These are phyloP conservation scores for Astragalus membranaceus DNA, from an alignment of 306 rosid genomes.

Conservation along the genomic window DNA sequence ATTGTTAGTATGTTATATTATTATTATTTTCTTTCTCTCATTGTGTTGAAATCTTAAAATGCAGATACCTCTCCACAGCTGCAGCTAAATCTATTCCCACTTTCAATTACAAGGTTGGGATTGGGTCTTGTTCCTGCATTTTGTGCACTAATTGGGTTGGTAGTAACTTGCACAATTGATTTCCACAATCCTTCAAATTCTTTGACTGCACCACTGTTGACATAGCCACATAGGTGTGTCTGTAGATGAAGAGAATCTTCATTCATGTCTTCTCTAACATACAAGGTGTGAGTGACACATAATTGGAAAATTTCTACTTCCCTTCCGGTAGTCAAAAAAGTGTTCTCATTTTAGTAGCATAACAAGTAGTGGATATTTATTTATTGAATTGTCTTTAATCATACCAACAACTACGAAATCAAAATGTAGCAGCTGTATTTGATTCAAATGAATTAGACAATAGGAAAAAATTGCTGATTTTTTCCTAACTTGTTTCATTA, in stretches of 20 bases:
- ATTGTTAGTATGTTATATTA: background rate
- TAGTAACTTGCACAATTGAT: slow-evolving; percentile 65
- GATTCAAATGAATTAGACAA: background rate
- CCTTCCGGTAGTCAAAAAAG: too few relatives aligned
- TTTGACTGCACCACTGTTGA: slow-evolving; percentile 55
- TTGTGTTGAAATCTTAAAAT: slow-evolving; percentile 8
- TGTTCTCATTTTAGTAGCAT: too few relatives aligned
- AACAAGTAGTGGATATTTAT: background rate
- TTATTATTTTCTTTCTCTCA: background rate
- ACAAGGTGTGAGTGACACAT: too few relatives aligned
- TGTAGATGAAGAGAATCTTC: background rate
- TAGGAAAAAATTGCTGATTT: too few relatives aligned
- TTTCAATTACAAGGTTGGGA: slow-evolving; percentile 72
- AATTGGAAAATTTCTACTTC: too few relatives aligned
- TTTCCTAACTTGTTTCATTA: too few relatives aligned
- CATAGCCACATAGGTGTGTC: slow-evolving; percentile 21
- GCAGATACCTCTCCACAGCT: slow-evolving; percentile 44
- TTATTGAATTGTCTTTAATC: background rate
- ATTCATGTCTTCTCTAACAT: background rate
- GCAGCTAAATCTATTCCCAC: background rate
- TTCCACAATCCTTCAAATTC: slow-evolving; percentile 50
- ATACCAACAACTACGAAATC: background rate
- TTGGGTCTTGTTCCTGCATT: slow-evolving; percentile 74
- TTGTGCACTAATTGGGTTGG: slow-evolving; percentile 55
- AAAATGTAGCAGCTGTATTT: background rate